Base-by-base conservation (phyloP, 2,329 filamentous ascomycete genomes). In the Trichoderma sp. region DNA sequence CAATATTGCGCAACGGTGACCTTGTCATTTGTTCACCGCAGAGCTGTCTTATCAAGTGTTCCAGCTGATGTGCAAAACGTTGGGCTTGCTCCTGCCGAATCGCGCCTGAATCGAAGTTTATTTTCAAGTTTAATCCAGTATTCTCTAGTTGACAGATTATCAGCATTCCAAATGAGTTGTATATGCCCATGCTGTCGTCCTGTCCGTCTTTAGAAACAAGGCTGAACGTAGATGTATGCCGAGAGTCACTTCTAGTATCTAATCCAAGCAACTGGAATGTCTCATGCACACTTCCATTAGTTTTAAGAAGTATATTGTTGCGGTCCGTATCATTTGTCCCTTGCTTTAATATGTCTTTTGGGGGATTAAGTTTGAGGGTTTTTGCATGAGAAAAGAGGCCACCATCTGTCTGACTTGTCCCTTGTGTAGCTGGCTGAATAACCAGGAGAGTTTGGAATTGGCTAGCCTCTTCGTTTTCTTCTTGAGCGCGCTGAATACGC, bases 401-500 rank as follows among this genome's bases (percentile, higher is more conserved):
- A 18, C 12, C 60, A 15, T 26, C 21, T 39, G 3, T 39, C 21
- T 62, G 32, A 26, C 60, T 26, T 26, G 34, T 62, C 14, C 34
- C 32, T 26, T 26, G 60, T 28, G 60, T 62, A 26, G 62, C 61
- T n/a, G 51, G 60, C 4, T 51, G 62, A 8, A 73, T 58, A 28
- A 63, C 53, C 15, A 76, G 39, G 2, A 76, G 67, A 1, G 73
- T 73, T 57, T 74, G 71, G 39, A 76, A 76, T 28, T 71, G 51
- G 43, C 75, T 74, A 3, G 62, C 75, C n/a, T 70, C 18, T 11
- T 63, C 66, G 15, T 74, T 64, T 6, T 75, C 70, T 12, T 66
- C 24, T 8, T 70, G 62, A 6, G 73, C 32, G 7, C 72, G 67
- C 7, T 73, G 72, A 85, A 66, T 75, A 32, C 78, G 75, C 7